Percentiles rank a stretch among this genome's conserved stretches.
Conservation (phyloP, 2,329 filamentous ascomycete genomes). For the Ceratocystis cubensis region DNA sequence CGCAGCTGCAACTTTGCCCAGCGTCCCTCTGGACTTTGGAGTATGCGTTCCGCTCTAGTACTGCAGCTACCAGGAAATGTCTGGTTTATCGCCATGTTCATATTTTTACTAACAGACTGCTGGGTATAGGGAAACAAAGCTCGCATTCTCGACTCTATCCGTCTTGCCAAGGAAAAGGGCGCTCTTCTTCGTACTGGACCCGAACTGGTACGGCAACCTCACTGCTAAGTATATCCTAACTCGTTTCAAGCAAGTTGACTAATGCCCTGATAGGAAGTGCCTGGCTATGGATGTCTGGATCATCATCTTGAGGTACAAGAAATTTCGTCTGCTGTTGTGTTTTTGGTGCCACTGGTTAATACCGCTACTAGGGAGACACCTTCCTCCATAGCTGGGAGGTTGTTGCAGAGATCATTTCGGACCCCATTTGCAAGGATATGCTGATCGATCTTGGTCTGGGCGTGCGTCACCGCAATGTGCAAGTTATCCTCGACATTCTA, state of each 20-base stretch:
- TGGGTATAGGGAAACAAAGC: conserved; percentile 41
- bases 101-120: not conserved
- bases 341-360: not conserved
- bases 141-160: conserved; percentile 52
- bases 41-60: conserved; percentile 5
- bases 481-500: not conserved
- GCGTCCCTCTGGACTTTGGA: conserved; percentile 44
- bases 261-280: conserved; percentile 27
- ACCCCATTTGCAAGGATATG: conserved; percentile 26
- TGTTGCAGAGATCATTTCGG: conserved; percentile 27
- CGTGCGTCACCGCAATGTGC: conserved; percentile 20
- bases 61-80: not conserved
- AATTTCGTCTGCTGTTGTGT: not conserved
- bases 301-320: conserved; percentile 26
- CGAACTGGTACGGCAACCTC: conserved; percentile 26
- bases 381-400: conserved; percentile 28
- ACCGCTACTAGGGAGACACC: conserved; percentile 24
- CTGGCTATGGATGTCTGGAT: conserved; percentile 29
- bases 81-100: not conserved
- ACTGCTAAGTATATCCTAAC: not conserved
- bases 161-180: conserved; percentile 44
- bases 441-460: conserved; percentile 29
- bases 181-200: conserved; percentile 51
- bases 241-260: not conserved
- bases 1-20: conserved; percentile 29